Base-by-base conservation (phyloP, 1,284 basidiomycete species). In the Tremellales sp. region DNA sequence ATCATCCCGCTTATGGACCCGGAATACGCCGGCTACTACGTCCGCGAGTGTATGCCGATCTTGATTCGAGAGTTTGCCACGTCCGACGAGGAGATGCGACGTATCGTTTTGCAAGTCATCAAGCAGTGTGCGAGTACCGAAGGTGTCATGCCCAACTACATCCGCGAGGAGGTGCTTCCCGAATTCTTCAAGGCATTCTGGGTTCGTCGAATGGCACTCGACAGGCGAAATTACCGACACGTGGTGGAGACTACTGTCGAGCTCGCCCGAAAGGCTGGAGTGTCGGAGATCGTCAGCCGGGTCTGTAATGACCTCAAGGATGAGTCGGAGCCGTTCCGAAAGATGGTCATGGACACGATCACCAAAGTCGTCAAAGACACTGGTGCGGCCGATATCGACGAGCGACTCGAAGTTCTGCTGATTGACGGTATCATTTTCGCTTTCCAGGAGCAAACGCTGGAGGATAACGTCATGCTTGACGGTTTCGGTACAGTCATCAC, bases 311-410 rank as follows among this genome's bases (percentile, higher is more conserved):
- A 96, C 68, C 79, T 98, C 57, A 98, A 98, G 64, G 90, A 94
- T 63, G 90, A 93, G 71, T 86, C 87, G 1, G 96, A 98, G 77
- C 91, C 92, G 5, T 97, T 94, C 79, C 81, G 94, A 58, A 97
- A 97, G 80, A 98, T 98, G 96, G 93, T 97, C 37, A 98, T 98
- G 94, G 96, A 98, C 77, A 97, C 96, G 0, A 97, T 98, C 62
- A 96, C 92, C 21, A 96, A 97, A 72, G 96, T 98, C 33, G 81
- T 99, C 26, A 84, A 86, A 6, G 87, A 86, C 11, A 82, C 96
- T 3, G 93, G 96, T 49, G 90, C 94, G 2, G 89, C 93, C 1
- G 96, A 98, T 66, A 89, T 98, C 52, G 94, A 98, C 67, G 92
- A 98, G 73, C 82, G 92, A 44, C 79, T 98, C 42, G 94, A 99